These are phyloP conservation scores for Areca catechu DNA, from an alignment of 176 grass and related monocot genomes.

Conservation along the genomic window DNA sequence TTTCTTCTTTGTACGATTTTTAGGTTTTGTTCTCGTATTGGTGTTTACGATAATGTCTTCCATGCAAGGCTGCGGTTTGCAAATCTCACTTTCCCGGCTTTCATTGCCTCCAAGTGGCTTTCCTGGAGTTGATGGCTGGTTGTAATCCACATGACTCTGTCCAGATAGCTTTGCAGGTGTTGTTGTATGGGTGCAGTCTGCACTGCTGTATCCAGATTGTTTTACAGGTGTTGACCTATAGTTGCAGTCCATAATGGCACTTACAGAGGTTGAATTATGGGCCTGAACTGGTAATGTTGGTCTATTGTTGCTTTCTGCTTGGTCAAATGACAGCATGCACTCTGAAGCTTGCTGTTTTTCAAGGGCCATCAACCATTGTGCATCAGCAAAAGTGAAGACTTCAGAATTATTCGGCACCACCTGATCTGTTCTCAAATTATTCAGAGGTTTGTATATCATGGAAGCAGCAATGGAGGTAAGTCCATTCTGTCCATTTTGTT, in stretches of 20 bases:
- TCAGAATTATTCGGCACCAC: constrained; percentile 17
- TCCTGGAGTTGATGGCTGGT: constrained; percentile 12
- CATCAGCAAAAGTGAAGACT: constrained; percentile 26
- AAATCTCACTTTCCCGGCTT: constrained; percentile 21
- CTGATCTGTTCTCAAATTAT: constrained; percentile 21
- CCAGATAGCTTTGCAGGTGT: not conserved
- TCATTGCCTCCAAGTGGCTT: constrained; percentile 10
- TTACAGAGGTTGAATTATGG: constrained; percentile 10
- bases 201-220: constrained; percentile 12
- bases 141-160: not conserved
- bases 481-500: constrained; percentile 19
- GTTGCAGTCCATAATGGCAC: not conserved
- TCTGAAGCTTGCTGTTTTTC: constrained; percentile 26
- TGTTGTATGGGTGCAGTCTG: constrained; percentile 7
- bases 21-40: constrained; percentile 31
- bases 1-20: constrained; percentile 24
- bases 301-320: constrained; percentile 14
- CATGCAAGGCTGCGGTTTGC: constrained; percentile 13
- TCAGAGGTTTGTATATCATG: constrained; percentile 6
- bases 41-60: constrained; percentile 27
- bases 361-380: constrained; percentile 29
- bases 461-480: constrained; percentile 18
- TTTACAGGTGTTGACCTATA: constrained; percentile 22
- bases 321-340: constrained; percentile 11
- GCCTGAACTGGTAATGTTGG: constrained; percentile 1